Percentiles rank a stretch among this genome's conserved stretches.
Evolutionary conservation across 2,329 filamentous ascomycete species (phyloP).

Genomic region (Neocucurbitaria cava): DNA sequence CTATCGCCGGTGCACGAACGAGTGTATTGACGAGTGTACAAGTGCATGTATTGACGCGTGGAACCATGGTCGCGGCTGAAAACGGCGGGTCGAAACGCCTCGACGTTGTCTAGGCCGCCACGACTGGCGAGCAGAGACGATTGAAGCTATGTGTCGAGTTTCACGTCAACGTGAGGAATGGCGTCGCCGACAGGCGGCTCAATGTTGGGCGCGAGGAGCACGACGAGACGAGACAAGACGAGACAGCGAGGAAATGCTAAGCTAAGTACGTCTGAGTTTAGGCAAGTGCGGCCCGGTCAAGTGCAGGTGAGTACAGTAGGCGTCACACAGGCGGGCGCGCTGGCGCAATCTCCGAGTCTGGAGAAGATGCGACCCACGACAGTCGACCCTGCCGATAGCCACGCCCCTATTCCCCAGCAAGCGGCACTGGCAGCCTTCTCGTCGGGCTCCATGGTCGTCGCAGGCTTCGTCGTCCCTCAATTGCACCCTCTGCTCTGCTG

Average conservation of each 20-base stretch:
- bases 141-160: constrained; percentile 1
- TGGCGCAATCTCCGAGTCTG: constrained; percentile 30
- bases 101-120: not conserved
- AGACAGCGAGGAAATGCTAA: constrained; percentile 2
- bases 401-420: constrained; percentile 29
- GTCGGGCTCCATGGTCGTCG: constrained; percentile 13
- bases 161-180: constrained; percentile 1
- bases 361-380: constrained; percentile 19
- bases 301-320: no score
- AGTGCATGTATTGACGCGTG: constrained; percentile 19
- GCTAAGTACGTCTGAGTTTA: not conserved
- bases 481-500: constrained; percentile 20
- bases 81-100: not conserved
- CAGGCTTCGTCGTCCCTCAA: constrained; percentile 23
- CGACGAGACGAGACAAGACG: not conserved
- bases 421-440: constrained; percentile 15
- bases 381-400: constrained; percentile 16
- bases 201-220: not conserved
- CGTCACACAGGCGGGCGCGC: constrained; percentile 25
- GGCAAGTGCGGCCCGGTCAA: constrained; percentile 19
- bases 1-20: not conserved
- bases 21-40: no score
- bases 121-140: not conserved
- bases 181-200: not conserved
- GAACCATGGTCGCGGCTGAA: constrained; percentile 6